Base-by-base conservation (phyloP, 805 yeast species). In the Yarrowia sp. region DNA sequence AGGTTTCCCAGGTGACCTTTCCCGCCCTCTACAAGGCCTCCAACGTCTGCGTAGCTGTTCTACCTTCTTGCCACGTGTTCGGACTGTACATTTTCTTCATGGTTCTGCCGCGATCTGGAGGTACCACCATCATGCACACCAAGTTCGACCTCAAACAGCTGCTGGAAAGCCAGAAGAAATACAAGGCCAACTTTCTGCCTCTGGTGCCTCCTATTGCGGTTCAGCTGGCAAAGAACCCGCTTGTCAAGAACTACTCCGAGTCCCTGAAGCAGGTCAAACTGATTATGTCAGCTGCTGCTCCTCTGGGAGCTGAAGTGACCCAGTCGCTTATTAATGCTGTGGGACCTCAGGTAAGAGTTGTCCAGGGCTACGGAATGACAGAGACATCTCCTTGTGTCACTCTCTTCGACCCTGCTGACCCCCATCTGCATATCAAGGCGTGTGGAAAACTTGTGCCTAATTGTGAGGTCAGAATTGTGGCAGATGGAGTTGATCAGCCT, bases 241-340 rank as follows among this genome's bases (percentile, higher is more conserved):
- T 76, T 66, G 70, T 77, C 71, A 76, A 82, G 78, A 30, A 79
- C 77, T 74, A 71, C 70, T 35, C 74, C 72, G 66, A 78, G 69
- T 76, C 79, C 70, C 80, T 83, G 41, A 73, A 76, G 4, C 75
- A 74, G 35, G 71, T 78, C 12, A 72, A 82, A 32, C 71, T 72
- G 54, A 74, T 76, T 67, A 79, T 80, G 64, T 73, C 80, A 64
- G 68, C 69, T 9, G 82, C 86, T n/a, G 81, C 84, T 43, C 81
- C 83, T 30, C 79, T 84, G 9, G 56, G 64, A 8, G 64, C 56
- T 12, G 56, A 44, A 17, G 35, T 61, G 3, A 35, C 44, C 19
- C 35, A 33, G 43, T 24, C 64, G 8, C 28, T 26, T 10, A 24
- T 46, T 16, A 14, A 22, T n/a, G 58, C 64, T 5, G n/a, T 26